Evolutionary conservation across 2,329 filamentous ascomycete genomes (phyloP).

Genomic region (Sporothrix luriei): DNA sequence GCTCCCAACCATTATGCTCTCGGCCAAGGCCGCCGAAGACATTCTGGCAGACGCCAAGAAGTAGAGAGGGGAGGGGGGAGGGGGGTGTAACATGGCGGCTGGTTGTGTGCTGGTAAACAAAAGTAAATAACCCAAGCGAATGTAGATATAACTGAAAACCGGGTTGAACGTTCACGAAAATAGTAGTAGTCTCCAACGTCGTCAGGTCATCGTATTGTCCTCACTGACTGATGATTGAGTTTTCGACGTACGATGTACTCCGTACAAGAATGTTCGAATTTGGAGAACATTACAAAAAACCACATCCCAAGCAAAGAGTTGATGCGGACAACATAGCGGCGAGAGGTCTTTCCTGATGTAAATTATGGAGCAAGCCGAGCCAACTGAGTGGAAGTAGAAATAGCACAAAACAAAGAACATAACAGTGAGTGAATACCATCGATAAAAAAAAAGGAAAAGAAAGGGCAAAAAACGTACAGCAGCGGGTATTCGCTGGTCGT

Average conservation of each 20-base stretch:
- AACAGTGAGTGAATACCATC: too few species aligned
- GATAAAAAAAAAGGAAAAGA: too few species aligned
- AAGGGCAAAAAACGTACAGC: too few species aligned
- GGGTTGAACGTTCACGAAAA: neutral
- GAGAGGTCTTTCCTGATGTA: neutral
- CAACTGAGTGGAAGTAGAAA: constrained; percentile 22
- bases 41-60: constrained; percentile 43
- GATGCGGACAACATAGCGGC: neutral
- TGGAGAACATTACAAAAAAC: neutral
- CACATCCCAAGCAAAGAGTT: neutral
- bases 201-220: neutral
- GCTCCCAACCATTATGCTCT: constrained; percentile 54
- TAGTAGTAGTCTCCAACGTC: neutral
- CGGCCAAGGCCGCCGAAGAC: constrained; percentile 61
- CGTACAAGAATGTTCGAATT: too few species aligned
- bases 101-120: neutral
- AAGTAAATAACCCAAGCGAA: neutral
- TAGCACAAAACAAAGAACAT: too few species aligned
- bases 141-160: neutral
- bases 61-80: neutral
- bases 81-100: neutral
- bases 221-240: neutral
- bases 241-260: too few species aligned
- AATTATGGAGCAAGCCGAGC: neutral
- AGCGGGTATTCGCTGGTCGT: too few species aligned